These are phyloP conservation scores for Candida germanica DNA, from an alignment of 805 yeast genomes.

Conservation along the genomic window DNA sequence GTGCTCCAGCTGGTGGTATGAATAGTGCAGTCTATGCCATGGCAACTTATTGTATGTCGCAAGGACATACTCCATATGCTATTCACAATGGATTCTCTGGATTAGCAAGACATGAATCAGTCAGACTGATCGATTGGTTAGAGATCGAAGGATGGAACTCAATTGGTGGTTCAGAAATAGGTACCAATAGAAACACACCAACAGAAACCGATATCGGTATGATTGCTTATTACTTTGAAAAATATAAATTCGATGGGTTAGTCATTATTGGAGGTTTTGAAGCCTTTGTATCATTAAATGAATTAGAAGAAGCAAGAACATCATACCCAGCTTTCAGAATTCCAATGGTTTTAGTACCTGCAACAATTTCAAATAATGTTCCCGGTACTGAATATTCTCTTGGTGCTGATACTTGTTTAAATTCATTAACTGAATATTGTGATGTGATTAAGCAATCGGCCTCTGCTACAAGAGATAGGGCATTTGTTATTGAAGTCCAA, in stretches of 20 bases:
- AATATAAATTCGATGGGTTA: constrained; percentile 82
- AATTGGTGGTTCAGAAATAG: constrained; percentile 93
- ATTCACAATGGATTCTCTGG: constrained; percentile 94
- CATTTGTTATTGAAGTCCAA: constrained; percentile 95
- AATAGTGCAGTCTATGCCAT: constrained; percentile 91
- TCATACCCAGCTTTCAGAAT: constrained; percentile 89
- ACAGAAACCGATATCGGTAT: constrained; percentile 76
- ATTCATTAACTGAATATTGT: constrained; percentile 85
- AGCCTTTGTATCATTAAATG: constrained; percentile 84
- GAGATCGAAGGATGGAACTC: constrained; percentile 88
- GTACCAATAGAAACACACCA: constrained; percentile 90
- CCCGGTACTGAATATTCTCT: constrained; percentile 98
- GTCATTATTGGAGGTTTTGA: constrained; percentile 95
- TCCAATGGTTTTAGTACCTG: constrained; percentile 91
- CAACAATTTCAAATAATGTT: constrained; percentile 94
- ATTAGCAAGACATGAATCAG: constrained; percentile 82
- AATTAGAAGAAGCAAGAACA: constrained; percentile 71
- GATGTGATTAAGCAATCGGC: constrained; percentile 95
- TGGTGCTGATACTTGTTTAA: constrained; percentile 95
- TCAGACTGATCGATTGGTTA: constrained; percentile 72
- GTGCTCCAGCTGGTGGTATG: constrained; percentile 98
- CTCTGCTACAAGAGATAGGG: constrained; percentile 89
- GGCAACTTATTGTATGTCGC: constrained; percentile 80
- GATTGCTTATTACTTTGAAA: constrained; percentile 90
- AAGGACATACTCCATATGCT: constrained; percentile 88